Base-by-base conservation (phyloP, 2,329 filamentous ascomycete genomes). In the Onygenales sp. region DNA sequence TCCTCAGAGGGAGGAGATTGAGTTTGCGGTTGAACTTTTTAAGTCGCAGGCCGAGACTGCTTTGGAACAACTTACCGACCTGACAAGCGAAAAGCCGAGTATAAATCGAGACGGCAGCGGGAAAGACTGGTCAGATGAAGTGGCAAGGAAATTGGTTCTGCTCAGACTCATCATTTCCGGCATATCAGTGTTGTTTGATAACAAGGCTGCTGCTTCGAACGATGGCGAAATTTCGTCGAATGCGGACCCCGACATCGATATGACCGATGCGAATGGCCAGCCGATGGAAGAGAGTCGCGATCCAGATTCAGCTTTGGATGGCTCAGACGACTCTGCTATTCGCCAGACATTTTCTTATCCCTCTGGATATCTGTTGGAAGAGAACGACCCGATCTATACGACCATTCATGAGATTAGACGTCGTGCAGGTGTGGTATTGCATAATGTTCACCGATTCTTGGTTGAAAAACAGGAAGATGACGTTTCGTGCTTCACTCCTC, bases 91-190 rank as follows among this genome's bases (percentile, higher is more conserved):
- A 45, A 81, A 86, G 38, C 86, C 90, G 1, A 85, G 84, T 2
- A 85, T 97, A 51, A 94, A 90, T 69, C 82, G 92, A 54, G 92
- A 91, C 60, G 93, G 93, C 39, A 95, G 92, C 67, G 94, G 95
- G 61, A 98, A 97, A 70, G 92, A 96, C 63, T 98, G 93, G 93
- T 96, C 92, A 0, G 93, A 98, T 67, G 94, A 98, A 67, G 86
- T 97, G 32, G 92, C 90, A 2, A 79, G 93, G 53, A 89, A 95
- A 60, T 78, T 98, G 54, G 88, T 92, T 10, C 84, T 96, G 50
- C 77, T 98, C 11, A 81, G 92, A 33, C 78, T 98, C n/a, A 83
- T 95, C 44, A 83, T 95, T 31, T 94, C 92, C 2, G 93, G 93
- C 51, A 84, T 95, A 54, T 91, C 92, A 7, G 85, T 87, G 1